Conservation (phyloP, 768 basidiomycete genomes). For the Russula sp. region DNA sequence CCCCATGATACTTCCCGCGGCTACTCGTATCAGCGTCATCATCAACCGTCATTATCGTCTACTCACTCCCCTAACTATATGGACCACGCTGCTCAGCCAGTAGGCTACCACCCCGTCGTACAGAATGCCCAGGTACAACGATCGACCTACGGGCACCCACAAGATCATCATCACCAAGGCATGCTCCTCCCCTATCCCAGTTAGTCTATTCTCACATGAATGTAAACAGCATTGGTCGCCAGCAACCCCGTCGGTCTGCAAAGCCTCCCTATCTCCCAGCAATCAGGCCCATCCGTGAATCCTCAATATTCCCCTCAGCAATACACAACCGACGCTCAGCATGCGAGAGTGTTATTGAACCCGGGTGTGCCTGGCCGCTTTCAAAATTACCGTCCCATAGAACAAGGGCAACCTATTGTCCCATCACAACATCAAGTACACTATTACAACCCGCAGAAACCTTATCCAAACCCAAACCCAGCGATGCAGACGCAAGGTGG, state of each 20-base stretch:
- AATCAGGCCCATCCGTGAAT: constrained; percentile 21
- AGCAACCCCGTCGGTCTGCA: constrained; percentile 1
- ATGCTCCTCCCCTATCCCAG: neutral
- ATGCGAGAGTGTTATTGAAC: constrained; percentile 17
- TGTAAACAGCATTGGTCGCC: constrained; percentile 5
- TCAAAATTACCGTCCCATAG: constrained; percentile 27
- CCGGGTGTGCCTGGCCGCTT: constrained; percentile 27
- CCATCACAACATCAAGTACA: constrained; percentile 25
- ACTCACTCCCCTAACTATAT: constrained; percentile 15
- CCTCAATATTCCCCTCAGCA: constrained; percentile 21
- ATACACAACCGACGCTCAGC: constrained; percentile 15
- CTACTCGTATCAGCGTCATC: constrained; percentile 25
- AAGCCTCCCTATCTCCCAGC: constrained; percentile 21
- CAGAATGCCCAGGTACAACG: constrained; percentile 18
- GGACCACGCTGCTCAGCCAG: constrained; percentile 14
- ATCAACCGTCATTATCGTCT: constrained; percentile 12
- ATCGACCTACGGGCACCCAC: constrained; percentile 17
- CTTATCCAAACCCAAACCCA: constrained; percentile 24
- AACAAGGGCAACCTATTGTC: constrained; percentile 28
- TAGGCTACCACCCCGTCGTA: constrained; percentile 7
- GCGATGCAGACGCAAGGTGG: constrained; percentile 18
- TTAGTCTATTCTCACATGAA: constrained; percentile 5
- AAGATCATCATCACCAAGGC: constrained; percentile 18
- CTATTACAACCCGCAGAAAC: constrained; percentile 12
- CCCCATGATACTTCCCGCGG: constrained; percentile 22